Conservation (phyloP, 352 stramenopile genomes). For the Phytophthora syringae region DNA sequence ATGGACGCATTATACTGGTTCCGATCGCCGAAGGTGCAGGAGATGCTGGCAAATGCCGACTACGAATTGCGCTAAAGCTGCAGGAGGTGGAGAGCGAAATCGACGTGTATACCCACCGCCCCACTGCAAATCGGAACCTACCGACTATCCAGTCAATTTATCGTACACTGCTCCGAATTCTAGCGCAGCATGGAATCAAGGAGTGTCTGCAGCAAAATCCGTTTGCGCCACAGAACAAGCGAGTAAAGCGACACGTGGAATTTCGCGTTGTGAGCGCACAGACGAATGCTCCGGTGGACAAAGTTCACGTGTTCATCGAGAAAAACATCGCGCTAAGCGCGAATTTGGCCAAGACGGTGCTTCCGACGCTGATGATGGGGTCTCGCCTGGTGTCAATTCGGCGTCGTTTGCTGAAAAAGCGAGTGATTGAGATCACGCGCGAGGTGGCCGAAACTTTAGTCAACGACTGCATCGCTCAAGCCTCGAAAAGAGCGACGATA, state of each 20-base stretch:
- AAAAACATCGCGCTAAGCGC: conserved; percentile 54
- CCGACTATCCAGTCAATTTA: conserved; percentile 66
- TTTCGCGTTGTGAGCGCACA: conserved; percentile 66
- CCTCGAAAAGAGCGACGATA: conserved; percentile 39
- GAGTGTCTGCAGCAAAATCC: conserved; percentile 75
- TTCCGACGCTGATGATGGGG: conserved; percentile 70
- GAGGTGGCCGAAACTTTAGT: conserved; percentile 39
- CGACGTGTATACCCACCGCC: conserved; percentile 57
- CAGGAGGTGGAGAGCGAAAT: conserved; percentile 43
- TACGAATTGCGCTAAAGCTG: conserved; percentile 53
- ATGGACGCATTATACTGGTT: conserved; percentile 55
- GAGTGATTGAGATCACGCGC: conserved; percentile 41
- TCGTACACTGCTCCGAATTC: conserved; percentile 46
- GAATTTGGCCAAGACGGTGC: conserved; percentile 64
- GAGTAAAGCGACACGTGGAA: conserved; percentile 52
- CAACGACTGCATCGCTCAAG: conserved; percentile 39
- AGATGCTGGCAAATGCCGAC: conserved; percentile 3
- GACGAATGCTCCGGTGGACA: conserved; percentile 47
- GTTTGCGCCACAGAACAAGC: conserved; percentile 53
- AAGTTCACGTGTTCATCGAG: conserved; percentile 68
- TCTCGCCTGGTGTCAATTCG: conserved; percentile 69
- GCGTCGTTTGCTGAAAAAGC: conserved; percentile 59
- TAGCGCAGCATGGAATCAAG: conserved; percentile 63
- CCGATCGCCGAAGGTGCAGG: conserved; percentile 11
- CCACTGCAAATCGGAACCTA: conserved; percentile 21